Evolutionary conservation across 345 rosid species (phyloP).

Genomic region (Ceriops zippeliana): DNA sequence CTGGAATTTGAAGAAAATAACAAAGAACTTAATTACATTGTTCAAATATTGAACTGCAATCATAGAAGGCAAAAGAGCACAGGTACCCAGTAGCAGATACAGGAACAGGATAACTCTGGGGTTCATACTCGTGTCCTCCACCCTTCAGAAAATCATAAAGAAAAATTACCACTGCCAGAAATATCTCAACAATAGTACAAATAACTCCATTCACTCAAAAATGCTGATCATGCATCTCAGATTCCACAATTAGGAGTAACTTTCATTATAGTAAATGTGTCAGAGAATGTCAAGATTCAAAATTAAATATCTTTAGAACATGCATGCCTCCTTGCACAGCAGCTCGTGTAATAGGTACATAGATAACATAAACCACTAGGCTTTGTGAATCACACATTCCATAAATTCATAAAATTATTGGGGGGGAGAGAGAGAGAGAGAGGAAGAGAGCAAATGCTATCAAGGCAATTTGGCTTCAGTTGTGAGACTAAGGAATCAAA

Average conservation of each 20-base stretch:
- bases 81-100: constrained; percentile 38
- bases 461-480: too few species aligned
- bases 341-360: too few species aligned
- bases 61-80: not conserved
- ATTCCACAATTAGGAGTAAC: not conserved
- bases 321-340: too few species aligned
- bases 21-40: not conserved
- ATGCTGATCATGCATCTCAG: not conserved
- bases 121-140: constrained; percentile 41
- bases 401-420: too few species aligned
- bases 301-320: too few species aligned
- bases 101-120: constrained; percentile 36
- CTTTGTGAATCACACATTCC: too few species aligned
- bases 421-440: too few species aligned
- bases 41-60: not conserved
- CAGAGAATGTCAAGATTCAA: not conserved
- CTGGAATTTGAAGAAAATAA: constrained; percentile 21
- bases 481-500: too few species aligned
- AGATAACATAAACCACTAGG: too few species aligned
- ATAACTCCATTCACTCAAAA: not conserved
- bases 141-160: constrained; percentile 36
- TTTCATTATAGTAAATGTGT: too few species aligned
- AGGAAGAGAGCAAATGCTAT: too few species aligned
- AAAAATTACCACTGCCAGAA: constrained; percentile 5
- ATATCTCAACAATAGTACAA: not conserved